Evolutionary conservation across 2,329 filamentous ascomycete genomes (phyloP).

Genomic region (Colletotrichum sp.): DNA sequence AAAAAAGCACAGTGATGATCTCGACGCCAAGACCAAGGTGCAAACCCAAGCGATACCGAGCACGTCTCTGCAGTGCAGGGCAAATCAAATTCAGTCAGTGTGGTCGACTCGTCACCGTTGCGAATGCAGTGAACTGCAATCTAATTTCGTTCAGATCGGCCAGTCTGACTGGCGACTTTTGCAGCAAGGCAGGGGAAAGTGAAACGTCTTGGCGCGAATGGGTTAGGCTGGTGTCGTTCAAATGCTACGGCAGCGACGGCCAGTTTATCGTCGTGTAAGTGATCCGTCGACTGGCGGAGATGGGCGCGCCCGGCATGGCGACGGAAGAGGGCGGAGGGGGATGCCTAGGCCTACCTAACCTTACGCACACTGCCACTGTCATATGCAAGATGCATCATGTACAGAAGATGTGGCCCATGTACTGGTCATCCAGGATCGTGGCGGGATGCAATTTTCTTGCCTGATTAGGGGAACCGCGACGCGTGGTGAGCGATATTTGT

Average conservation of each 20-base stretch:
- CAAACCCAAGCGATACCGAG: neutral
- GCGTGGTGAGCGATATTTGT: constrained; percentile 10
- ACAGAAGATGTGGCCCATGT: neutral
- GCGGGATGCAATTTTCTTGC: neutral
- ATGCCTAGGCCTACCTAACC: neutral
- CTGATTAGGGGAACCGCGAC: neutral
- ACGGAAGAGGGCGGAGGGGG: neutral
- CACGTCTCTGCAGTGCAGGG: neutral
- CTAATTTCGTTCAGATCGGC: neutral
- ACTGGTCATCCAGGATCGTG: neutral
- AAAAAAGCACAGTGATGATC: neutral
- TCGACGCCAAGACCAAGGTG: neutral
- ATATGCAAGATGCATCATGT: neutral
- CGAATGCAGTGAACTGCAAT: neutral
- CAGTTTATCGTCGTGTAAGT: neutral
- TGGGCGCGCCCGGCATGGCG: neutral
- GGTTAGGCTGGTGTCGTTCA: neutral
- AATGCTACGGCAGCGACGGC: neutral
- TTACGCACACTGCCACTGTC: neutral
- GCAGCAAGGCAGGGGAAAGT: neutral
- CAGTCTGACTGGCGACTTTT: neutral
- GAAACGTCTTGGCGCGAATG: neutral
- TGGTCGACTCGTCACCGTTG: neutral
- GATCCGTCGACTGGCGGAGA: neutral
- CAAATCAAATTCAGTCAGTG: neutral